Base-by-base conservation (phyloP, 2,329 filamentous ascomycete species). In the Xylaria sp. region DNA sequence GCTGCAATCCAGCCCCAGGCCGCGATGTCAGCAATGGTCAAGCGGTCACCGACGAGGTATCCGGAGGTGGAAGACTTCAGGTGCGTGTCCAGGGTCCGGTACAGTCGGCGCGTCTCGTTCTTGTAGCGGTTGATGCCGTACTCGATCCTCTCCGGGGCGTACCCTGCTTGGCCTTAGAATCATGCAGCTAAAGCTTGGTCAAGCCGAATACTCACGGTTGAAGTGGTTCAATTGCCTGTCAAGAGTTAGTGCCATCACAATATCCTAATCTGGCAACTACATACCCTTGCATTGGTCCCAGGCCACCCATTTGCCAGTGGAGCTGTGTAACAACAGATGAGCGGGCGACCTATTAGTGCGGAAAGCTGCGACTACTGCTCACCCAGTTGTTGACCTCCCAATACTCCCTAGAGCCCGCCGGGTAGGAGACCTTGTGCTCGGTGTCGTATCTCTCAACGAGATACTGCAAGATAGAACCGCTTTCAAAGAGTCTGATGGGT, bases 41-140 rank as follows among this genome's bases (percentile, higher is more conserved):
- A 77, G 58, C 83, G 83, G 69, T 90, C 83, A 34, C 89, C 89
- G 41, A 88, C 85, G 11, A 88, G 72, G 68, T 79, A 88, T 11
- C 81, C 82, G 0, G 78, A 82, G 2, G 71, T 68, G 4, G 79
- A 80, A 65, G 79, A 78, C 58, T 74, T 71, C 40, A 96, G 82
- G 50, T 92, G 86, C 44, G 81, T 84, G 66, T 96, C 87, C 54
- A 96, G 76, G 18, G 91, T 87, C 47, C 85, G 79, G 75, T 94
- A 96, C 1, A 96, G 78, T 13, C 92, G 86, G n/a, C 87, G 81
- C 0, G 89, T 91, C 75, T 96, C 92, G 69, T 91, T 94, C 67
- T 80, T 76, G 75, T 96, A 96, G 44, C 92, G 83, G 67, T 90
- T 85, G 50, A 95, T 84, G 58, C 88, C 91, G 69, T 96, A 96